These are phyloP conservation scores for Neurospora sp. DNA, from an alignment of 495 filamentous ascomycete genomes.

Conservation along the genomic window DNA sequence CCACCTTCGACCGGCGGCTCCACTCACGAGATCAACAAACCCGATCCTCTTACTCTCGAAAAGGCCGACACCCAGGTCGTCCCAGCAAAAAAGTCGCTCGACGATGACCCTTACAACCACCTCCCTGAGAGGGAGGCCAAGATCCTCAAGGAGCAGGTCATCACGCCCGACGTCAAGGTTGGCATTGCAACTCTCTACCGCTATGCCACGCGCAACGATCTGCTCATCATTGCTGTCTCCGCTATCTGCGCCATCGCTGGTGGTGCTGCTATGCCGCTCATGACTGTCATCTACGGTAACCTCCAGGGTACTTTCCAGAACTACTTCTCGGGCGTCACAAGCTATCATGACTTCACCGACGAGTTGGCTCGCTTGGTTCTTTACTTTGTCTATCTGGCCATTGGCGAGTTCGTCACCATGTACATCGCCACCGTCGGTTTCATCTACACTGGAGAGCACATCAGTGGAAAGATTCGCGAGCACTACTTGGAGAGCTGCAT, in stretches of 20 bases:
- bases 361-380: conserved; percentile 57
- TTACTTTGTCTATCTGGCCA: conserved; percentile 85
- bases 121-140: conserved; percentile 50
- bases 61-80: conserved; percentile 44
- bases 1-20: conserved; percentile 16
- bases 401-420: conserved; percentile 71
- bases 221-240: conserved; percentile 59
- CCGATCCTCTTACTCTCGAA: conserved; percentile 12
- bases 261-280: conserved; percentile 74
- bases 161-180: conserved; percentile 54
- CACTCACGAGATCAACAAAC: conserved; percentile 1
- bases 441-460: conserved; percentile 88
- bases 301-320: conserved; percentile 62
- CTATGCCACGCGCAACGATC: conserved; percentile 67
- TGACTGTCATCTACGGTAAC: conserved; percentile 79
- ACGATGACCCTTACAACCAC: conserved; percentile 42
- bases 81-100: conserved; percentile 22
- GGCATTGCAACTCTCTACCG: conserved; percentile 61
- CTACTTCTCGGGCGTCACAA: conserved; percentile 41
- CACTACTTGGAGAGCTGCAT: conserved; percentile 75
- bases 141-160: conserved; percentile 61
- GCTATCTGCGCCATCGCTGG: conserved; percentile 61
- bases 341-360: conserved; percentile 45
- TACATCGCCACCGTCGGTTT: conserved; percentile 81
- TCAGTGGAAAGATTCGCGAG: conserved; percentile 74